Evolutionary conservation across 148 eudicot genomes (phyloP).

Genomic region (Fagopyrum tataricum): DNA sequence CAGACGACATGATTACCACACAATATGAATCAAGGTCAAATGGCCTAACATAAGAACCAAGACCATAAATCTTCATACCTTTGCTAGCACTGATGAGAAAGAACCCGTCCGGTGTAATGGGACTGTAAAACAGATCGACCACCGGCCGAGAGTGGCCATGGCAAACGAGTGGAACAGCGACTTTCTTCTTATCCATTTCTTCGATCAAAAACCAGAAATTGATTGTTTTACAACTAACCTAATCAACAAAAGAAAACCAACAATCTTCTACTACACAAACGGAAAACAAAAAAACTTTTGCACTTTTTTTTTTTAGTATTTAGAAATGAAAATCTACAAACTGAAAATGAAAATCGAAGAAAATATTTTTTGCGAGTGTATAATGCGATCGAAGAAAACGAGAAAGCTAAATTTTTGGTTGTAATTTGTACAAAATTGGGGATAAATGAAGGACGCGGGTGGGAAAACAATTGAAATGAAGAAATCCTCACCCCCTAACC

Average conservation of each 20-base stretch:
- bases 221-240: constrained; percentile 10
- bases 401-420: not conserved
- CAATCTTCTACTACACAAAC: constrained; percentile 12
- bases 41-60: not conserved
- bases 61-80: constrained; percentile 29
- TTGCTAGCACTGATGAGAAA: constrained; percentile 89
- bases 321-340: not conserved
- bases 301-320: not conserved
- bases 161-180: constrained; percentile 66
- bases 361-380: not conserved
- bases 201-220: not conserved
- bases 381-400: not conserved
- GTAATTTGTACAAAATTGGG: constrained; percentile 10
- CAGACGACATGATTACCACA: not conserved
- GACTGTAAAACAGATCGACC: constrained; percentile 84
- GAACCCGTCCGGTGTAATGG: constrained; percentile 70
- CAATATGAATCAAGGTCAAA: not conserved
- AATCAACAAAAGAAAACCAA: constrained; percentile 12
- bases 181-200: constrained; percentile 68
- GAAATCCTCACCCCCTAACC: constrained; percentile 28
- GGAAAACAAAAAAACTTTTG: not conserved
- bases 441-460: constrained; percentile 7
- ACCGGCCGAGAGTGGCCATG: constrained; percentile 92
- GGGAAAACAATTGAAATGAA: not conserved
- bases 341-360: not conserved